Evolutionary conservation across 495 filamentous ascomycete genomes (phyloP), one percentile per base, ranked within the genome.

Genomic region (Xylaria intraflava): DNA sequence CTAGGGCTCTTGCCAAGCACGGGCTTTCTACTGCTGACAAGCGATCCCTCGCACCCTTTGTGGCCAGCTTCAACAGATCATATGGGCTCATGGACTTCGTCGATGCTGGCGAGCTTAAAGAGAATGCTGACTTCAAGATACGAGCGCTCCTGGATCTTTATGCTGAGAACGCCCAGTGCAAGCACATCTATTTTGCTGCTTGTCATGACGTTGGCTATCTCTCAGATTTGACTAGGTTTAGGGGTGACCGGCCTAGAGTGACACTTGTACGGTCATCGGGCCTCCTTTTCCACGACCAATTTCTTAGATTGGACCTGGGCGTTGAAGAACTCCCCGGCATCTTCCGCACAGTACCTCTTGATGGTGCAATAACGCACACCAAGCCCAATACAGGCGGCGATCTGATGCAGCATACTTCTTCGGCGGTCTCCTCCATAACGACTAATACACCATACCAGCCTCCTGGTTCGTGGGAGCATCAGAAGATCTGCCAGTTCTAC

Each of bases 171-270:
- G 68, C 74, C 43, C 79, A 85, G 57, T 87, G 84, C 72, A 81
- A 79, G 47, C 82, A 86, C 65, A 81, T 87, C 31, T 79, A 81
- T 59, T 83, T 83, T 48, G 83, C 79, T 7, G 78, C 76, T 31
- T 86, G 82, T 55, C 81, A 86, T 49, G 81, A 87, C 53, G 71
- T 70, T 12, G 77, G 77, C 30, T 86, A 85, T 65, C 65, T 79
- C 16, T 74, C 77, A 12, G 65, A 80, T 33, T 57, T 87, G 12
- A 77, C 74, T 1, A 77, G 74, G 3, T 79, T 79, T 54, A 57
- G 45, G 46, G 62, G 57, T 3, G 67, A 64, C 46, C 58, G 66
- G 35, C 57, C 46, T 17, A 73, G 76, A 20, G 74, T 84, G 46
- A 82, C 80, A 6, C 71, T 84, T 12, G 62, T 85, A 38, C 73